phyloP scores from a whole-genome alignment of 2,329 filamentous ascomycete species.

The Ceratocystis cubensis region DNA sequence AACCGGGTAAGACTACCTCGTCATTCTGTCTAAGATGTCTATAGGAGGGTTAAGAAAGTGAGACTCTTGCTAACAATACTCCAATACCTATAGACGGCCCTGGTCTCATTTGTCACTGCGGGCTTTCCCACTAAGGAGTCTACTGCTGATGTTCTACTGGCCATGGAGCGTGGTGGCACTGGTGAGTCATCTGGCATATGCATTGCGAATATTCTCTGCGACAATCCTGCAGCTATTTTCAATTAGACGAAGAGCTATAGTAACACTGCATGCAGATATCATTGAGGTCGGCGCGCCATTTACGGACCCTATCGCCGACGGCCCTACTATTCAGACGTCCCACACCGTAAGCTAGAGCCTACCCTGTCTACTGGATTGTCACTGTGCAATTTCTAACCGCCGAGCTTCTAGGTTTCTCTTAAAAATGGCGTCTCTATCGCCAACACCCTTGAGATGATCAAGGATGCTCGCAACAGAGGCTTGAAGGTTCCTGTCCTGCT shows the following conservation, averaged over 20 bases:
- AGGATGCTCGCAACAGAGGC: slow-evolving; percentile 63
- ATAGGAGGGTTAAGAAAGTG: too few species aligned
- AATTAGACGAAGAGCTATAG: background rate
- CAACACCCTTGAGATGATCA: slow-evolving; percentile 70
- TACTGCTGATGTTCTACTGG: slow-evolving; percentile 72
- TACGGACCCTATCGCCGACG: slow-evolving; percentile 95
- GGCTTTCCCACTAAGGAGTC: slow-evolving; percentile 76
- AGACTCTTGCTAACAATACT: background rate
- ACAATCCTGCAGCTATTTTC: background rate
- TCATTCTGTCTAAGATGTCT: background rate
- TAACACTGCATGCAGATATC: slow-evolving; percentile 43
- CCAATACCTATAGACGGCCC: slow-evolving; percentile 47
- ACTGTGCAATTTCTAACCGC: slow-evolving; percentile 24
- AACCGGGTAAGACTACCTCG: slow-evolving; percentile 36
- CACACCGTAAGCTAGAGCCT: slow-evolving; percentile 50
- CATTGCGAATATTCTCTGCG: slow-evolving; percentile 17
- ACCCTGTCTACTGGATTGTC: slow-evolving; percentile 23
- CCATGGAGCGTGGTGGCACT: slow-evolving; percentile 83
- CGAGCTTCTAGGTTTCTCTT: slow-evolving; percentile 47
- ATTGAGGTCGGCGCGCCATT: slow-evolving; percentile 95
- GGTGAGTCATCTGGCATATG: slow-evolving; percentile 41
- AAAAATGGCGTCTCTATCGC: slow-evolving; percentile 76
- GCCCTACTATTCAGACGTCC: slow-evolving; percentile 88
- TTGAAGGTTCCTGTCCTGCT: slow-evolving; percentile 73
- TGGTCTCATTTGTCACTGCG: slow-evolving; percentile 93